Conservation (phyloP, 1,284 basidiomycete genomes). For the Leccinum griseonigrum region DNA sequence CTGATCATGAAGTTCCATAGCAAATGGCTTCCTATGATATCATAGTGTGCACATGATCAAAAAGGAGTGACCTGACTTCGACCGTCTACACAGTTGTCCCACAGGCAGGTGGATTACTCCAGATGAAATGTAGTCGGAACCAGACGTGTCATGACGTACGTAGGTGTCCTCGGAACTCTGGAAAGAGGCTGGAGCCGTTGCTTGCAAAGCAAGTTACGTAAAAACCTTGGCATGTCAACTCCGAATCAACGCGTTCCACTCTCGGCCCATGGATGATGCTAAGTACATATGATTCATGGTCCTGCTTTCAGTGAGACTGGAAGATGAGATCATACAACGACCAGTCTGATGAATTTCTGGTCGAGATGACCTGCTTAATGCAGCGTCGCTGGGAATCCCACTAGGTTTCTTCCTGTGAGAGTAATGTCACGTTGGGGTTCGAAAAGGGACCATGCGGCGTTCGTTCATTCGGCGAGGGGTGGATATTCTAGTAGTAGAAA, state of each 20-base stretch:
- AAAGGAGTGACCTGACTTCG: constrained; percentile 4
- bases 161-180: constrained; percentile 1
- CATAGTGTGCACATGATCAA: constrained; percentile 2
- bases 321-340: neutral
- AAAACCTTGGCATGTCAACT: too few relatives aligned
- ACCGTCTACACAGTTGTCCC: constrained; percentile 5
- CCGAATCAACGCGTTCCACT: neutral
- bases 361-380: neutral
- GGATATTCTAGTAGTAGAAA: neutral
- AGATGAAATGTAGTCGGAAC: constrained; percentile 2
- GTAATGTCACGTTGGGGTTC: neutral
- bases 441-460: neutral
- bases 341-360: neutral
- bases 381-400: neutral
- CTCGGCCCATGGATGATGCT: neutral
- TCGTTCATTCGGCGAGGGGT: neutral
- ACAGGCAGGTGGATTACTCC: neutral
- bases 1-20: constrained; percentile 3
- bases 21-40: neutral
- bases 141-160: constrained; percentile 1
- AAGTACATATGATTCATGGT: neutral
- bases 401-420: neutral
- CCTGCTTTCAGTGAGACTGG: neutral
- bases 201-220: constrained; percentile 2
- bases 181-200: neutral